These are phyloP conservation scores for Monosporozyma yasuniensis DNA, from an alignment of 805 yeast species.

Conservation along the genomic window DNA sequence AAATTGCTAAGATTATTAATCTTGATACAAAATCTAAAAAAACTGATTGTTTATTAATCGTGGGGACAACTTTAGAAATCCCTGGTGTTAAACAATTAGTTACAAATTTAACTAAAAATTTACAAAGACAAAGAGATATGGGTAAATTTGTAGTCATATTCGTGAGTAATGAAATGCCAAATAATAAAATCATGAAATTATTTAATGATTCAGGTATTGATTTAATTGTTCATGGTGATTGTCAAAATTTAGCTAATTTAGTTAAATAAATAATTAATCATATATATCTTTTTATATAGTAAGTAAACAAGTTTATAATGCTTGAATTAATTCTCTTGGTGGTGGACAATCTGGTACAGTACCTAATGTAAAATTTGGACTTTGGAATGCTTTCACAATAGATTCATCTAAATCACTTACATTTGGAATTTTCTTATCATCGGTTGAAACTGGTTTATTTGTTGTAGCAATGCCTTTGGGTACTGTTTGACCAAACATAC, in stretches of 20 bases:
- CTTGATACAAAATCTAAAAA: conserved; percentile 45
- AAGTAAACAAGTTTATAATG: not conserved
- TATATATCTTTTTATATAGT: not conserved
- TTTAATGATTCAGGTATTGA: conserved; percentile 41
- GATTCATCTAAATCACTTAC: conserved; percentile 36
- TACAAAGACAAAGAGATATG: conserved; percentile 34
- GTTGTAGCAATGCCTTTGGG: too few species aligned
- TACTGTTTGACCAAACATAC: conserved; percentile 7
- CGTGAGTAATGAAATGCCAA: conserved; percentile 51
- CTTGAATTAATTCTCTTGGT: conserved; percentile 36
- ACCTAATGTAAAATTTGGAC: conserved; percentile 45
- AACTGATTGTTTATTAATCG: conserved; percentile 73
- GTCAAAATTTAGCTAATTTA: conserved; percentile 44
- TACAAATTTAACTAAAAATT: conserved; percentile 49
- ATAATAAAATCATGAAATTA: conserved; percentile 39
- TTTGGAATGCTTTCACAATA: conserved; percentile 40
- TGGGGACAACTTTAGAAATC: conserved; percentile 79
- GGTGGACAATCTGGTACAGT: conserved; percentile 67
- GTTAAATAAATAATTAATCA: not conserved
- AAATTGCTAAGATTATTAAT: conserved; percentile 68
- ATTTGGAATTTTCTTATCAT: not conserved
- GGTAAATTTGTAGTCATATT: conserved; percentile 52
- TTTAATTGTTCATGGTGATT: conserved; percentile 53
- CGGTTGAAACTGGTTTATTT: not conserved
- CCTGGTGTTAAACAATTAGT: conserved; percentile 61